Conservation (phyloP, 441 rosid genomes). For the Brassica balearica region DNA sequence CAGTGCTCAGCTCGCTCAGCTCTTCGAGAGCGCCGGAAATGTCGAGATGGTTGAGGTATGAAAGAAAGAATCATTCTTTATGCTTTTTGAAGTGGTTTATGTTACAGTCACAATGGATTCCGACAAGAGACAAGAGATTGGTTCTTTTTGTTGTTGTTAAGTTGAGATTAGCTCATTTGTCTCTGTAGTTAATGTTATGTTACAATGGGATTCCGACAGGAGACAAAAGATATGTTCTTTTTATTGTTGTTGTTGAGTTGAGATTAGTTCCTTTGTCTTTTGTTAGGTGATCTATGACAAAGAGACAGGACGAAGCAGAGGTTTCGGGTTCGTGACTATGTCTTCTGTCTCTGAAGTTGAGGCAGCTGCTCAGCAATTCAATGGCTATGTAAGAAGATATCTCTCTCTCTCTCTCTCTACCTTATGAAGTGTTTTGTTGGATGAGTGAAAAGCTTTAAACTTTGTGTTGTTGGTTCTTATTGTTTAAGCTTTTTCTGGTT, state of each 20-base stretch:
- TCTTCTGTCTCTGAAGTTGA: constrained; percentile 68
- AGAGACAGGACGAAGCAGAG: constrained; percentile 86
- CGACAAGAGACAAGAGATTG: not conserved
- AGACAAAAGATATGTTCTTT: not conserved
- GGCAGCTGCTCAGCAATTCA: constrained; percentile 74
- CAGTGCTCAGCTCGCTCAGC: constrained; percentile 81
- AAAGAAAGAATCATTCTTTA: not conserved
- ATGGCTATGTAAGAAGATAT: constrained; percentile 74
- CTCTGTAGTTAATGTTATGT: constrained; percentile 51
- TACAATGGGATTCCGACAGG: not conserved
- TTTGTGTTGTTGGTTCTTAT: constrained; percentile 24
- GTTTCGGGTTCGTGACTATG: constrained; percentile 94
- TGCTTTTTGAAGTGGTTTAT: not conserved
- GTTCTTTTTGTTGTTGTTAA: constrained; percentile 5
- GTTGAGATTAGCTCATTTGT: constrained; percentile 11
- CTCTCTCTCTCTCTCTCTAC: not conserved
- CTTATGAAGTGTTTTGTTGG: not conserved
- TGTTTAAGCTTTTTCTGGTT: not conserved
- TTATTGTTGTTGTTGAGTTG: constrained; percentile 18
- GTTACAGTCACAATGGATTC: not conserved
- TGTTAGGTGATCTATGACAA: constrained; percentile 80
- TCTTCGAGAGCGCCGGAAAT: constrained; percentile 73
- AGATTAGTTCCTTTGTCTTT: constrained; percentile 20
- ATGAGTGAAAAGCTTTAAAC: constrained; percentile 20
- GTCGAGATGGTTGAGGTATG: constrained; percentile 93